Base-by-base conservation (phyloP, 306 rosid species). In the Elaeagnus macrophylla region DNA sequence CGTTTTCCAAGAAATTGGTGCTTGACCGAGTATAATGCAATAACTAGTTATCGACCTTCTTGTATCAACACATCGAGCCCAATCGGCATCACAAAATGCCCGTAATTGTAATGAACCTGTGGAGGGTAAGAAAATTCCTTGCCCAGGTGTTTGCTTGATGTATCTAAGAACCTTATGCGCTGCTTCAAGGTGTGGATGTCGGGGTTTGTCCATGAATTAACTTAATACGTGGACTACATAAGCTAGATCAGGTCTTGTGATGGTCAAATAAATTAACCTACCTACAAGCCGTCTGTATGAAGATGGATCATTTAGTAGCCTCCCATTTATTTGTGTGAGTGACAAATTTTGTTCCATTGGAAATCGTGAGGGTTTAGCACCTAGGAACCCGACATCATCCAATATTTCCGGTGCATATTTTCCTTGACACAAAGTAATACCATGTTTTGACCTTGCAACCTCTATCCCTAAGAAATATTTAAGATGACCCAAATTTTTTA, bases 221-320 rank as follows among this genome's bases (percentile, higher is more conserved):
- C 10, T 60, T 3, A 15, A 8, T 2, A 10, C 0, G 1, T 60
- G 11, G 0, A 47, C 0, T 32, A 39, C 17, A 52, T 52, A 35
- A 5, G 35, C 10, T n/a, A 25, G 7, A 9, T 52, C 17, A n/a
- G 32, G 10, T 20, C 13, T 15, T 50, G 54, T 17, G 18, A 50
- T 50, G 12, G 54, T 50, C 54, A 50, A 50, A 20, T 50, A 50
- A 17, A 50, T 50, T 19, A 50, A 17, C 19, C 54, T 50, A 1
- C 54, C 54, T 15, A 17, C 35, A 14, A 50, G 25, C 32, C 35
- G 16, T 50, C 35, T 15, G 32, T 50, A 16, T 17, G 32, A 14
- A 14, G 25, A 50, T 15, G 54, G 32, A 50, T 50, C 54, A 50
- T 18, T 17, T 1, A 50, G 10, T 7, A 14, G 12, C 12, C 9